Evolutionary conservation across 192 early-diverging fungal species (phyloP).

Genomic region (Bifiguratus adelaidae): DNA sequence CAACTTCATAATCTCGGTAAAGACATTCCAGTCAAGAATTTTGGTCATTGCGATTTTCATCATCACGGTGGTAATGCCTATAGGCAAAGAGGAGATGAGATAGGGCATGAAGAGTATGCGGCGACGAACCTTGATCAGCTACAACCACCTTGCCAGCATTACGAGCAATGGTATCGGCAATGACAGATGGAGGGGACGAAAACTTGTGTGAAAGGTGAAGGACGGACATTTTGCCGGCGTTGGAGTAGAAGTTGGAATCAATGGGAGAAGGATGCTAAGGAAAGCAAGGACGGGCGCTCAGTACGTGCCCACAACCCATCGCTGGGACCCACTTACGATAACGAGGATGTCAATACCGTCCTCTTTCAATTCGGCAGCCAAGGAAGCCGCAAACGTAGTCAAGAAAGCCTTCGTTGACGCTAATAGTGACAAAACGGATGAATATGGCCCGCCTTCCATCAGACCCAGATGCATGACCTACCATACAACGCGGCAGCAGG

Average conservation of each 20-base stretch:
- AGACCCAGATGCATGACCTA: conserved; percentile 1
- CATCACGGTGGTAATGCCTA: conserved; percentile 19
- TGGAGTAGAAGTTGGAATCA: conserved; percentile 43
- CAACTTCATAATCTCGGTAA: conserved; percentile 38
- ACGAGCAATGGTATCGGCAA: conserved; percentile 39
- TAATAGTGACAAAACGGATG: neutral
- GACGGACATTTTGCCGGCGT: conserved; percentile 33
- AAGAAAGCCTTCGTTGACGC: conserved; percentile 40
- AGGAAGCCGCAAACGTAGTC: conserved; percentile 40
- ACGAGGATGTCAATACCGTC: conserved; percentile 43
- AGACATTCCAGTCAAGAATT: conserved; percentile 44
- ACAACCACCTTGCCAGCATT: conserved; percentile 40
- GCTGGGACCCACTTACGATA: conserved; percentile 14
- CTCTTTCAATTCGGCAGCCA: conserved; percentile 34
- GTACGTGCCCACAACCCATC: neutral
- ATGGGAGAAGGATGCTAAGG: conserved; percentile 38
- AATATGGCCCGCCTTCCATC: neutral
- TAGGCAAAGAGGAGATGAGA: neutral
- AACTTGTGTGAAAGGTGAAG: conserved; percentile 24
- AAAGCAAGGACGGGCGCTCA: neutral
- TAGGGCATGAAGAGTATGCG: neutral
- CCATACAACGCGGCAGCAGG: conserved; percentile 37
- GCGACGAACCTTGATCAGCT: conserved; percentile 28
- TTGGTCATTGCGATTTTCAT: conserved; percentile 34
- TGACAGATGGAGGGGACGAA: conserved; percentile 28